phyloP scores from a whole-genome alignment of 225 moss, liverwort and hornwort genomes.

The Ulota crispa region DNA sequence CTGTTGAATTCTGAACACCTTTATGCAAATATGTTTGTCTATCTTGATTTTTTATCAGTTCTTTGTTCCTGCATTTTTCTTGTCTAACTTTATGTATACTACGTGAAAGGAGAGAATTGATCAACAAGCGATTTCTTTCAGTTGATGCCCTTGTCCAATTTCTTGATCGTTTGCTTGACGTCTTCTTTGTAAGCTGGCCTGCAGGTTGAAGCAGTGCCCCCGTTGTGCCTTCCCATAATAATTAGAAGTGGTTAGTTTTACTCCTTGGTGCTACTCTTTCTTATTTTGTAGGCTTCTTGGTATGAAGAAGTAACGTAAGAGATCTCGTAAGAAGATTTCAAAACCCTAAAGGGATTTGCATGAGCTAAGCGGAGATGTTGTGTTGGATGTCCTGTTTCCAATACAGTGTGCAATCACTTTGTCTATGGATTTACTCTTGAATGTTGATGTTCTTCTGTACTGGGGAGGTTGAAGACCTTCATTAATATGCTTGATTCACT shows the following conservation, averaged over 20 bases:
- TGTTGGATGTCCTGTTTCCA: constrained; percentile 15
- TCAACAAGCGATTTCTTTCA: background rate
- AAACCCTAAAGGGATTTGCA: background rate
- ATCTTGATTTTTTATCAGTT: background rate
- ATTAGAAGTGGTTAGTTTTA: constrained; percentile 41
- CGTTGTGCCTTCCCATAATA: constrained; percentile 41
- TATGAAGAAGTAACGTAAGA: background rate
- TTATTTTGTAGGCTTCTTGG: background rate
- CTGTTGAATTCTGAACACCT: constrained; percentile 21
- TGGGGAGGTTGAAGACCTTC: background rate
- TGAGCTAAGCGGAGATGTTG: constrained; percentile 11
- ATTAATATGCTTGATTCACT: constrained; percentile 2
- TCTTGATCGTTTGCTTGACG: background rate
- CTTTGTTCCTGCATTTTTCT: constrained; percentile 1
- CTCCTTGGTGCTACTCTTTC: constrained; percentile 5
- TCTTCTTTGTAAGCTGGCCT: constrained; percentile 24
- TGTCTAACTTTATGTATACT: background rate
- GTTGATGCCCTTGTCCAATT: constrained; percentile 4
- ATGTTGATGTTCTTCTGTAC: constrained; percentile 2
- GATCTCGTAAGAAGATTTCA: too few species aligned
- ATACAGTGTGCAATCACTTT: background rate
- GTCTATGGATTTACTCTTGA: background rate
- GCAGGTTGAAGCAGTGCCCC: constrained; percentile 58
- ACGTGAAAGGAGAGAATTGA: background rate
- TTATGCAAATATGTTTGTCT: background rate